Evolutionary conservation across 805 yeast species (phyloP).

Genomic region (Sporopachydermia lactativora): DNA sequence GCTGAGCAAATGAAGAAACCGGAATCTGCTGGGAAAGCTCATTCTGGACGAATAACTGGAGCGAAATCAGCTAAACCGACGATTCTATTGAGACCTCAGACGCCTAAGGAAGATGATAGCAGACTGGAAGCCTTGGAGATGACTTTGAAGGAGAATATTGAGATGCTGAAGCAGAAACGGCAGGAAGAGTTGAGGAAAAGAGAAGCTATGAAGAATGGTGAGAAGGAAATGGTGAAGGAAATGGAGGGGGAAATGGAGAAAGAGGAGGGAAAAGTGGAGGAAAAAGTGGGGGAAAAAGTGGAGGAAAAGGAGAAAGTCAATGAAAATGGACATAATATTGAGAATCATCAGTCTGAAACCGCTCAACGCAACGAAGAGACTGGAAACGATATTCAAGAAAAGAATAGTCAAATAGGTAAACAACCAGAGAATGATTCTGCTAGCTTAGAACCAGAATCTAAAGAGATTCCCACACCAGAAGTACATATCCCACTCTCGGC

Average conservation of each 20-base stretch:
- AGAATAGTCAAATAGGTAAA: too few relatives aligned
- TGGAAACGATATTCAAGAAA: too few relatives aligned
- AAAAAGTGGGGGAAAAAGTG: neutral
- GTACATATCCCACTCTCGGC: too few relatives aligned
- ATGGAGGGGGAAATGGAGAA: neutral
- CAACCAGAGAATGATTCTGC: too few relatives aligned
- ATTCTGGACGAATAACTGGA: neutral
- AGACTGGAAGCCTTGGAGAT: neutral
- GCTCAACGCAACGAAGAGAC: too few relatives aligned
- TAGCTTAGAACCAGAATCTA: too few relatives aligned
- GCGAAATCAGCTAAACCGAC: neutral
- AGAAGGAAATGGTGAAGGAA: neutral
- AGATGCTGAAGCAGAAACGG: neutral
- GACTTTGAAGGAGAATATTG: neutral
- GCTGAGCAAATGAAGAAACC: constrained; percentile 32
- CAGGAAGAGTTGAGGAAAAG: neutral
- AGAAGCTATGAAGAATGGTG: neutral
- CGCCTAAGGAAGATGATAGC: neutral
- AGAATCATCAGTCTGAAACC: too few relatives aligned
- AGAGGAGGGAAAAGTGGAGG: neutral
- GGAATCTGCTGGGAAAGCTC: neutral
- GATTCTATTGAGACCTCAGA: neutral
- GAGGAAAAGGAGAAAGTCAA: too few relatives aligned
- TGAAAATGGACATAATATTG: too few relatives aligned
- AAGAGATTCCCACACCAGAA: too few relatives aligned